A percentile compares a stretch with the other conserved stretches of the same genome.
These are phyloP conservation scores for Calocera cornea DNA, from an alignment of 768 basidiomycete species.

Conservation along the genomic window DNA sequence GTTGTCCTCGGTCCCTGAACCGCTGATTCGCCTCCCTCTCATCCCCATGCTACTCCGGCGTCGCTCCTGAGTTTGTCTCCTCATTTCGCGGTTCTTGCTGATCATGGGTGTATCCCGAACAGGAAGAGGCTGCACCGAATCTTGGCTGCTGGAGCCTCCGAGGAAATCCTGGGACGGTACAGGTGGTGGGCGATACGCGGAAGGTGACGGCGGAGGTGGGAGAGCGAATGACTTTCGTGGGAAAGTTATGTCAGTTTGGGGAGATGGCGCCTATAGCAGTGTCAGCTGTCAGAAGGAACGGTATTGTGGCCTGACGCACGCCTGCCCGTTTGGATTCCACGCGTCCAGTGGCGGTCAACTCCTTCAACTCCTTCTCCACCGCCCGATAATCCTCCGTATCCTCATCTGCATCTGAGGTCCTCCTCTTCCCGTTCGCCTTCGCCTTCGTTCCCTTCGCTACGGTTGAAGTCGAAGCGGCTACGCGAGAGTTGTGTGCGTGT, in stretches of 20 bases:
- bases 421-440: background rate
- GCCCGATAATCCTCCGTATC: background rate
- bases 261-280: background rate
- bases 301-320: background rate
- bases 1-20: background rate
- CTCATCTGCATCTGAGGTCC: background rate
- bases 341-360: background rate
- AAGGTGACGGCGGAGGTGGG: background rate
- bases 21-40: background rate
- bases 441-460: background rate
- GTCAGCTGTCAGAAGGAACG: background rate
- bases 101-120: background rate
- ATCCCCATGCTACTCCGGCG: background rate
- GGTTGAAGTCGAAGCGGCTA: background rate
- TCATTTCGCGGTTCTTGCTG: background rate
- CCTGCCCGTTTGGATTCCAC: background rate
- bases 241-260: background rate
- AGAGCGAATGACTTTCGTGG: background rate
- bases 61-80: background rate
- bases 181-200: background rate
- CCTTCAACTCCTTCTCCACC: background rate
- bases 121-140: background rate
- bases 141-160: background rate
- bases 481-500: background rate
- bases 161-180: background rate